phyloP scores from a whole-genome alignment of 768 basidiomycete species.

The Tephrocybe sp. region DNA sequence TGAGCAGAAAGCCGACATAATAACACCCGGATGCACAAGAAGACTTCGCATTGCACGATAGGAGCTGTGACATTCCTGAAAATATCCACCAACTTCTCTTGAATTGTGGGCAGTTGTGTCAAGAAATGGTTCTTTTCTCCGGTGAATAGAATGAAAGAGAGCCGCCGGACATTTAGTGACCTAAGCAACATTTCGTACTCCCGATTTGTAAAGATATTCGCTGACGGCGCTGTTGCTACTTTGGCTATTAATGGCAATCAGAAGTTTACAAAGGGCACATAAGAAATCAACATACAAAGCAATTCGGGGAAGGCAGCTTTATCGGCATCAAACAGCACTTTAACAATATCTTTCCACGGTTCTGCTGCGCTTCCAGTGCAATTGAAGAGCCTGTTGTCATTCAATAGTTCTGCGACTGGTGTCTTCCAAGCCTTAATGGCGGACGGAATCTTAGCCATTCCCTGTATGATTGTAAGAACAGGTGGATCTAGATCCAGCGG shows the following conservation, averaged over 20 bases:
- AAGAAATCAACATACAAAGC: slow-evolving; percentile 51
- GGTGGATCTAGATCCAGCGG: slow-evolving; percentile 77
- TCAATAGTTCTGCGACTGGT: slow-evolving; percentile 77
- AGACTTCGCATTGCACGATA: slow-evolving; percentile 91
- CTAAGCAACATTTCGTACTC: slow-evolving; percentile 92
- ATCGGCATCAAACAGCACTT: slow-evolving; percentile 80
- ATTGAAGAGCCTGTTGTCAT: slow-evolving; percentile 87
- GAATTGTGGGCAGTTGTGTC: slow-evolving; percentile 87
- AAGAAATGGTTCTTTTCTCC: slow-evolving; percentile 93
- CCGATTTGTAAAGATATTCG: slow-evolving; percentile 94
- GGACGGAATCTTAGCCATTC: slow-evolving; percentile 76
- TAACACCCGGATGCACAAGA: slow-evolving; percentile 88
- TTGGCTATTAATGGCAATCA: slow-evolving; percentile 44
- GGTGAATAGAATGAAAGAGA: slow-evolving; percentile 84
- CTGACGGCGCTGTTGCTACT: slow-evolving; percentile 83
- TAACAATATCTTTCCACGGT: slow-evolving; percentile 79
- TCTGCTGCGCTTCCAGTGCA: slow-evolving; percentile 53
- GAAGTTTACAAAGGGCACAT: background rate
- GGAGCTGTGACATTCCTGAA: slow-evolving; percentile 78
- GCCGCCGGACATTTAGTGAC: slow-evolving; percentile 81
- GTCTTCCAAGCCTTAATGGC: slow-evolving; percentile 85
- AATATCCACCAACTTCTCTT: slow-evolving; percentile 95
- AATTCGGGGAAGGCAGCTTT: slow-evolving; percentile 85
- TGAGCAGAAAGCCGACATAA: slow-evolving; percentile 89
- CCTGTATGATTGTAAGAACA: slow-evolving; percentile 67